These are phyloP conservation scores for Urostyla sp. DNA, from an alignment of 73 alveolate species.

Conservation along the genomic window DNA sequence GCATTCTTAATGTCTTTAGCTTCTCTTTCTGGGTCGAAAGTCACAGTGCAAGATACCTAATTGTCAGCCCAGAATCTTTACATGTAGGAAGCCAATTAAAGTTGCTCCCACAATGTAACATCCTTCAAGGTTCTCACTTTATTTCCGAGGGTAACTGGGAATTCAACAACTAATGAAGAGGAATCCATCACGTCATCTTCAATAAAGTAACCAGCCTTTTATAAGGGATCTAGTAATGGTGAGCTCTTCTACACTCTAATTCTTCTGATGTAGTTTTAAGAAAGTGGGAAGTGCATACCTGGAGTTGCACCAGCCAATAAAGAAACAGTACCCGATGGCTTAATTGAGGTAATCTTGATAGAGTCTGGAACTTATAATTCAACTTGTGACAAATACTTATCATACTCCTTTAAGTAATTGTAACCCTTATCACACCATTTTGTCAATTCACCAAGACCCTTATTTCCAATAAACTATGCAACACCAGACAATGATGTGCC, in stretches of 20 bases:
- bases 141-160: constrained; percentile 70
- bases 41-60: constrained; percentile 74
- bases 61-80: constrained; percentile 78
- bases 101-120: constrained; percentile 69
- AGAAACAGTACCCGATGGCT: constrained; percentile 78
- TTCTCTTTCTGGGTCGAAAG: constrained; percentile 74
- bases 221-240: constrained; percentile 20
- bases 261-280: constrained; percentile 68
- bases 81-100: constrained; percentile 60
- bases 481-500: constrained; percentile 84
- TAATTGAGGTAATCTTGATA: constrained; percentile 70
- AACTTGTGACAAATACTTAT: constrained; percentile 52
- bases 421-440: constrained; percentile 69
- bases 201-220: constrained; percentile 52
- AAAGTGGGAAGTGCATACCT: constrained; percentile 75
- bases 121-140: constrained; percentile 47
- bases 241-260: constrained; percentile 55
- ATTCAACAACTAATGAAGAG: constrained; percentile 54
- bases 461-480: constrained; percentile 64
- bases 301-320: constrained; percentile 82
- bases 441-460: constrained; percentile 45
- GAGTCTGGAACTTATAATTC: constrained; percentile 60
- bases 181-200: constrained; percentile 62
- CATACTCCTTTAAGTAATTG: constrained; percentile 52
- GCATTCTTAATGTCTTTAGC: constrained; percentile 56